Base-by-base conservation (phyloP, 1,284 basidiomycete genomes). In the Ustilago nuda region DNA sequence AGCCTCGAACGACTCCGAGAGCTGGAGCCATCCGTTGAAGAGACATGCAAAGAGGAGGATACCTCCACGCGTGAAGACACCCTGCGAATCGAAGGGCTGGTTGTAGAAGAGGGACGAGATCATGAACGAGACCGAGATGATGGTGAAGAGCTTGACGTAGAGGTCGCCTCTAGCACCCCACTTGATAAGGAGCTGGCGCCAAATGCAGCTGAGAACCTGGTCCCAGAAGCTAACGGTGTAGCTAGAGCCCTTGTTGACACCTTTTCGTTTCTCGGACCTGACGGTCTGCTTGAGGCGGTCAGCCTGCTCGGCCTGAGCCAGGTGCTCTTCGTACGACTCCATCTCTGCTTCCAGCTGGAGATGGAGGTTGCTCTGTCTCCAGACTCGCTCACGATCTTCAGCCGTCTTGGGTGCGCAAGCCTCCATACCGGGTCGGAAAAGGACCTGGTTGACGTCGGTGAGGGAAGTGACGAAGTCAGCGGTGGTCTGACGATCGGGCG, bases 371-470 rank as follows among this genome's bases (percentile, higher is more conserved):
- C 76, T 80, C 8, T 68, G 19, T 33, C 55, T 60, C 78, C 82
- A 85, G 36, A 66, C 77, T 12, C 53, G 56, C 37, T 84, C 84
- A 33, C 82, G 74, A 33, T 81, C 81, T 12, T 61, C 64, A 3
- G 84, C 64, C 1, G 82, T 84, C 56, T 68, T 66, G 6, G 84
- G 84, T 1, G 90, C 88, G 13, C 83, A 84, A 13, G 83, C 78
- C 69, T 88, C 87, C 61, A 88, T 87, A 1, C 89, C 91, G 2
- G 87, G 71, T 30, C 89, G 88, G 19, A 89, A 85, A 13, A 87
- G 88, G 43, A 92, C 91, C 46, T 90, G 91, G 11, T 87, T 84
- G 0, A 89, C 87, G 79, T 91, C 89, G 1, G 92, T 92, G n/a
- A 92, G 87, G 76, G 84, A 87, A 67, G 84, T 85, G 51, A 92